Base-by-base conservation (phyloP, 257 asterid species). In the Jacaranda copaia region DNA sequence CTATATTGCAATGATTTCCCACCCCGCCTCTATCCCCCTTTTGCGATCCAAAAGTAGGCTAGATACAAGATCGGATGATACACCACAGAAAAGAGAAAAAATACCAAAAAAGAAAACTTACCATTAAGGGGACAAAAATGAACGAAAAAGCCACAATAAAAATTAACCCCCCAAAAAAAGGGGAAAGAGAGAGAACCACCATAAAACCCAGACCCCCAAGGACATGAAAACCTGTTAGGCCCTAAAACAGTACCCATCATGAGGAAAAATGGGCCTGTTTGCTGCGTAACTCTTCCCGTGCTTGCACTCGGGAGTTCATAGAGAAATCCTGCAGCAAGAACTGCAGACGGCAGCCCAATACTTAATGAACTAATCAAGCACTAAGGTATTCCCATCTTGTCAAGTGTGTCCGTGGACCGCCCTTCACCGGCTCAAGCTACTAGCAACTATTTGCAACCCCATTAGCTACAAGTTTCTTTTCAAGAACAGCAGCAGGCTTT, bases 401-500 rank as follows among this genome's bases (percentile, higher is more conserved):
- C 59, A 0, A 14, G 13, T 38, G 16, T 12, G 42, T 61, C 82
- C 76, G 16, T n/a, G 65, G 79, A 15, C 79, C 73, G 14, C 84
- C 84, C 77, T 36, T 18, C 25, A 40, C 43, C 65, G 36, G 68
- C 70, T 43, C 62, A 75, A 77, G 40, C 85, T 89, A 89, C 85
- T 89, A 89, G 76, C 85, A 85, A 58, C 90, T 83, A 77, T 80
- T 80, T 40, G 85, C 77, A 46, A 82, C 80, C 35, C 78, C 85
- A 39, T 85, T 81, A 14, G 80, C 79, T 68, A 68, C 69, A 43
- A 42, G 51, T 58, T 78, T 79, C 66, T 73, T 81, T 77, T 88
- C 89, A 0, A 85, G 32, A n/a, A 81, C 58, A 63, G 66, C 48
- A 7, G 73, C 84, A 7, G 79, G 72, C 39, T 78, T 83, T 62